Base-by-base conservation (phyloP, 345 rosid genomes). In the Camelina sativa region DNA sequence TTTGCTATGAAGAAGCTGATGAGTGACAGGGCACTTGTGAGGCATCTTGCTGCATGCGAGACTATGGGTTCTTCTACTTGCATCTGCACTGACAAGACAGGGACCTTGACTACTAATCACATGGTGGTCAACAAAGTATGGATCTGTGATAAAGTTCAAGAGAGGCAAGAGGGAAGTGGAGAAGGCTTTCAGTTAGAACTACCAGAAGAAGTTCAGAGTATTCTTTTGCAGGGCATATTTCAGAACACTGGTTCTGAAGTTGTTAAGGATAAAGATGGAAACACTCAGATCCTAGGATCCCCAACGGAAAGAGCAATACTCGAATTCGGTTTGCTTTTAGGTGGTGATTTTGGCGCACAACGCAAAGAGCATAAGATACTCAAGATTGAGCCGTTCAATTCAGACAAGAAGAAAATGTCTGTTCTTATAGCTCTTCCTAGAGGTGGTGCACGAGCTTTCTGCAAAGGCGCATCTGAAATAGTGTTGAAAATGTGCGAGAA, bases 381-480 rank as follows among this genome's bases (percentile, higher is more conserved):
- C 15, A 88, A 86, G 80, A 83, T 90, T 9, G 91, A 87, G 77
- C 96, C 96, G 5, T 90, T 90, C 78, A 90, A 90, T 83, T 90
- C 92, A 28, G 89, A 68, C 47, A 88, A 80, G 85, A 90, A 90
- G 75, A 88, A 80, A 78, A 90, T 90, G 93, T 84, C 88, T 41
- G 86, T 86, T 56, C 85, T 90, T 28, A 82, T 84, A 22, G 83
- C 88, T 65, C 82, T 84, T 59, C 82, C 91, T 51, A 63, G 78
- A 25, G 76, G 80, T 8, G 79, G 86, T 5, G 60, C 73, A 47
- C 80, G 88, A n/a, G 82, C 89, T 74, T 78, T 87, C 76, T 85
- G 85, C 71, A 89, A 88, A 79, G 96, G 96, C 32, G 93, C 97
- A 34, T 86, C 96, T 7, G 93, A 85, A 79, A 86, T 88, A 76